These are phyloP conservation scores for Fistulinella prunicolor DNA, from an alignment of 768 basidiomycete species.

Conservation along the genomic window DNA sequence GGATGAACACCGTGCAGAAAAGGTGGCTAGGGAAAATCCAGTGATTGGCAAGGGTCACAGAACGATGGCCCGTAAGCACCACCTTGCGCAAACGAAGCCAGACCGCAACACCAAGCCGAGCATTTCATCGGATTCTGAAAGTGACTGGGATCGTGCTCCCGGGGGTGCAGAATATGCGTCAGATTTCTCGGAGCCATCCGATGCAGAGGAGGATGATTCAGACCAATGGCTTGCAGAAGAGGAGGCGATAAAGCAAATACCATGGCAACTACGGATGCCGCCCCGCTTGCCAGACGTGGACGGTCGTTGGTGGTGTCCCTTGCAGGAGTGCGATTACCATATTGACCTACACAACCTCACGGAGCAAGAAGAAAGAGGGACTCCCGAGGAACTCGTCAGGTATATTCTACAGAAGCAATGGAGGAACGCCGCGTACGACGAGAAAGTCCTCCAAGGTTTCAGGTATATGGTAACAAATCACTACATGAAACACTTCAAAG, in stretches of 20 bases:
- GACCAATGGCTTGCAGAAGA: constrained; percentile 19
- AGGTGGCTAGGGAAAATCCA: constrained; percentile 23
- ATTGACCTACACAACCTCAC: constrained; percentile 47
- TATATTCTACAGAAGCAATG: constrained; percentile 35
- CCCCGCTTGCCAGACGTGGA: constrained; percentile 43
- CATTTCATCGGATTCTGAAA: constrained; percentile 19
- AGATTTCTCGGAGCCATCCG: constrained; percentile 56
- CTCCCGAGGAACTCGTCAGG: constrained; percentile 20
- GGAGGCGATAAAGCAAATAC: constrained; percentile 32
- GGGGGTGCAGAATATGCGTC: constrained; percentile 43
- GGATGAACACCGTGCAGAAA: not conserved
- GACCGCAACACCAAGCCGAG: not conserved
- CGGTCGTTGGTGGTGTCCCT: constrained; percentile 54
- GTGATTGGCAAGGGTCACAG: constrained; percentile 27
- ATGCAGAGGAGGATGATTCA: constrained; percentile 41
- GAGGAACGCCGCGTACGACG: constrained; percentile 34
- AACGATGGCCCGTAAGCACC: constrained; percentile 18
- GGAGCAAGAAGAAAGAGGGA: constrained; percentile 28
- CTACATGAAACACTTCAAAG: constrained; percentile 23
- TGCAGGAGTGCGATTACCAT: constrained; percentile 38
- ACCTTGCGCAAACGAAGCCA: constrained; percentile 12
- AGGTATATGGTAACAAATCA: constrained; percentile 24
- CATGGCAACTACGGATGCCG: constrained; percentile 32
- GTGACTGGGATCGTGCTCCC: constrained; percentile 13
- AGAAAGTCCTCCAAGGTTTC: constrained; percentile 23